Evolutionary conservation across 2,329 filamentous ascomycete genomes (phyloP), one percentile per base, ranked within the genome.

Genomic region (Fragosphaeria purpurea): DNA sequence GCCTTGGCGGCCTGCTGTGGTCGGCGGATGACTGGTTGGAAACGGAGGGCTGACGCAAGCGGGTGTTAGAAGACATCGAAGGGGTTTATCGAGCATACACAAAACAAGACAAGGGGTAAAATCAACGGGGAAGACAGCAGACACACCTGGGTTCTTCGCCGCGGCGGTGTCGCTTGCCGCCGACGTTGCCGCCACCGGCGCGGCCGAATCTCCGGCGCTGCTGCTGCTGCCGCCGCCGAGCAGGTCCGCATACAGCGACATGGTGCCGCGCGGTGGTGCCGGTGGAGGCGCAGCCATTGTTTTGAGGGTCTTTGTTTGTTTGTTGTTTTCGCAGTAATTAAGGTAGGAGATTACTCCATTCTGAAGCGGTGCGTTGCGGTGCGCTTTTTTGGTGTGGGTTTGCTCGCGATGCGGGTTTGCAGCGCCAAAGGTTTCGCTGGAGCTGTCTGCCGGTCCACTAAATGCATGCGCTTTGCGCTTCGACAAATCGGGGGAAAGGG

Each of bases 1-100:
- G 78, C 68, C 62, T 89, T 91, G 39, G 76, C 65, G 63, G 78
- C 82, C 61, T 66, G 77, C 62, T 70, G 65, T 58, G 60, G 88
- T 81, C 87, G 86, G 54, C 87, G 80, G 61, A 86, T 86, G 57
- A 89, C 89, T 47, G 88, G 88, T 65, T 94, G 88, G 70, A 95
- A 95, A 65, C 85, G 85, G 56, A 94, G 75, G 61, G 86, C 80
- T 65, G 78, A 74, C 34, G 4, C 8, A n/a, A 9, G 33, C 5
- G 12, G 32, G 12, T 4, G 47, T 48, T 12, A 61, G 53, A 57
- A 56, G 22, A 22, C 22, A 22, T 22, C 22, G 22, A 22, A 22
- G 22, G 22, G 22, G 22, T 22, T 22, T 22, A 22, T 22, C 22
- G 22, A 22, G 22, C 22, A 22, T 22, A 22, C 22, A 3, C 22